phyloP scores from a whole-genome alignment of 768 basidiomycete genomes.

The Saitozyma sp. region DNA sequence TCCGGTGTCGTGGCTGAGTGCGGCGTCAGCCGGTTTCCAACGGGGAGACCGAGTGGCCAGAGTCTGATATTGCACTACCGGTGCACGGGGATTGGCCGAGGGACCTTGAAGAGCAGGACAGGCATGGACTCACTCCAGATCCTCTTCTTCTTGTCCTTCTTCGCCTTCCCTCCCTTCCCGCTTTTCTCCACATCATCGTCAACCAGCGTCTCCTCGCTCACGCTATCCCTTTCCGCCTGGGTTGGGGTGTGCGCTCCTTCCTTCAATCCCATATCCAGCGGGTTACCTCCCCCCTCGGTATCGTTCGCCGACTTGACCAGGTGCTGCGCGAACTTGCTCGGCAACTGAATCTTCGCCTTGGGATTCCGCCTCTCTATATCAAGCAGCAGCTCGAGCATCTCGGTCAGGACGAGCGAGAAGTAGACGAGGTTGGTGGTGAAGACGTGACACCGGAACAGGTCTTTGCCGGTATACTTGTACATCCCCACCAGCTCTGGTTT shows the following conservation, averaged over 20 bases:
- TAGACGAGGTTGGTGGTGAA: slow-evolving; percentile 58
- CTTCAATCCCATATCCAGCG: slow-evolving; percentile 5
- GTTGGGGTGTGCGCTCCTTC: slow-evolving; percentile 8
- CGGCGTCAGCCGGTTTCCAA: slow-evolving; percentile 37
- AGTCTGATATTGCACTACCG: too few species aligned
- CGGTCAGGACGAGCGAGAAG: slow-evolving; percentile 53
- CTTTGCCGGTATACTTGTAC: slow-evolving; percentile 37
- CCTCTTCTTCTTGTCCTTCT: slow-evolving; percentile 7
- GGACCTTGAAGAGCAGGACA: too few species aligned
- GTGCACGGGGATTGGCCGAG: neutral
- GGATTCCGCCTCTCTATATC: slow-evolving; percentile 54
- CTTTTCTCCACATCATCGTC: slow-evolving; percentile 32
- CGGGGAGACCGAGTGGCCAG: too few species aligned
- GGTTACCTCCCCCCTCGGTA: slow-evolving; percentile 6
- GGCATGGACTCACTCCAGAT: too few species aligned
- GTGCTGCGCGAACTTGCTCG: slow-evolving; percentile 56
- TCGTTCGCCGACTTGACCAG: slow-evolving; percentile 44
- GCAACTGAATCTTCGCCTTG: slow-evolving; percentile 58
- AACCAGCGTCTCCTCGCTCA: slow-evolving; percentile 16
- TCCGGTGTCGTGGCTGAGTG: slow-evolving; percentile 51
- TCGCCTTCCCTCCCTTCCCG: slow-evolving; percentile 11
- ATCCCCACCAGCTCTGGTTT: slow-evolving; percentile 6
- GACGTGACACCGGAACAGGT: slow-evolving; percentile 60
- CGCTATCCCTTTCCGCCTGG: slow-evolving; percentile 3
- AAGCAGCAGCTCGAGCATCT: slow-evolving; percentile 53